Evolutionary conservation across 148 eudicot species (phyloP), one percentile per base, ranked within the genome.

Genomic region (Rhododendron griersonianum): DNA sequence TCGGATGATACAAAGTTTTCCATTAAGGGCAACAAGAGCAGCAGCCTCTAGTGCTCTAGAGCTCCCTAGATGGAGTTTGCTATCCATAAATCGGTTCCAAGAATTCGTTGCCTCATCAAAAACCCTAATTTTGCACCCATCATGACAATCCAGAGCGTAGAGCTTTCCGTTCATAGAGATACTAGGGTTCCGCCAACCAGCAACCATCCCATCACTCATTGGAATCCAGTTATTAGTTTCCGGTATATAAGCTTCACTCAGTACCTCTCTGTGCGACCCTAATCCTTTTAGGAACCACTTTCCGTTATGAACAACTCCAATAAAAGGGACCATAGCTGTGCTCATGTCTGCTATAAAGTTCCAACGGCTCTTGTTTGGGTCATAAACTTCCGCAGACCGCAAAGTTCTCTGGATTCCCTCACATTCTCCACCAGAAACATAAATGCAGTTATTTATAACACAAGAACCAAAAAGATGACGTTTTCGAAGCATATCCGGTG

Each of bases 401-500:
- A 96, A 92, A 47, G 98, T 90, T 63, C 98, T 91, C 39, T 92
- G 96, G 80, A 93, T 90, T 55, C 98, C 96, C 89, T 96, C 98
- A 86, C 96, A 93, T 86, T 96, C 98, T 83, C 98, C 98, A 83
- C 98, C 98, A 8, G 98, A 96, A 81, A 95, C 96, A 85, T 92
- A 95, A 39, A 95, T 90, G 71, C 98, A 92, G 84, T 95, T 93
- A 78, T 95, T 93, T 84, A 95, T 93, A 74, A 93, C 98, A 86
- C 96, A 95, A 83, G 92, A 91, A 9, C 98, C 98, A 87, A 93
- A 93, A 85, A 93, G 93, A 86, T 95, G 98, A 45, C 98, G 93
- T 73, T 92, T 93, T 33, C 96, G 90, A 80, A 92, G 92, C 98
- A 95, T 95, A 74, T 91, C 87, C 2, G 98, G 98, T 11, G 95